Percentiles rank a stretch among this genome's conserved stretches.
These are phyloP conservation scores for Urostyla sp. DNA, from an alignment of 73 alveolate species.

Conservation along the genomic window DNA sequence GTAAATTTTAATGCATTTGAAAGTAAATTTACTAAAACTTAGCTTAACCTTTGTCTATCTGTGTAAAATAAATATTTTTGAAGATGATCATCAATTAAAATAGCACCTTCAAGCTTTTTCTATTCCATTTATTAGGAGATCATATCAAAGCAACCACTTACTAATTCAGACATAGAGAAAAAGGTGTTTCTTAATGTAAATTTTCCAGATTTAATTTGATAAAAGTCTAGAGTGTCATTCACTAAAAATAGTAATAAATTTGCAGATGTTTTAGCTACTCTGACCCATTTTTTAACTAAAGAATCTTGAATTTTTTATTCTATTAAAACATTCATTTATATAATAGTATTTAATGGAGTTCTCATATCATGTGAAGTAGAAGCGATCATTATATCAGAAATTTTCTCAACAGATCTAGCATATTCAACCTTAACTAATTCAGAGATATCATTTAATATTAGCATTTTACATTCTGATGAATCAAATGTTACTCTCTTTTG, in stretches of 20 bases:
- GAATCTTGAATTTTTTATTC: constrained; percentile 3
- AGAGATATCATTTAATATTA: constrained; percentile 36
- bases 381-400: constrained; percentile 62
- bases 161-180: constrained; percentile 34
- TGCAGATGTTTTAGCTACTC: constrained; percentile 42
- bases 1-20: constrained; percentile 67
- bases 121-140: constrained; percentile 27
- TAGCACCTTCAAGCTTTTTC: constrained; percentile 4
- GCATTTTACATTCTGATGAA: neutral
- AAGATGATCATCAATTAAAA: neutral
- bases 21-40: constrained; percentile 61
- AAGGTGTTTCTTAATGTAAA: constrained; percentile 44
- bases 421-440: constrained; percentile 42
- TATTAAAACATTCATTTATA: constrained; percentile 29
- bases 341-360: constrained; percentile 65
- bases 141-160: constrained; percentile 16
- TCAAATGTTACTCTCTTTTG: constrained; percentile 40
- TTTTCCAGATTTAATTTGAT: constrained; percentile 60
- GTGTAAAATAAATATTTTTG: neutral
- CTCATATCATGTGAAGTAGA: constrained; percentile 67
- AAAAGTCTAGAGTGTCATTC: constrained; percentile 66
- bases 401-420: constrained; percentile 20
- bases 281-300: constrained; percentile 7
- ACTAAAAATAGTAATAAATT: constrained; percentile 52
- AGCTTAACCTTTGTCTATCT: constrained; percentile 53